Percentiles rank a stretch among this genome's conserved stretches.
These are phyloP conservation scores for Mycena galericulata DNA, from an alignment of 768 basidiomycete species.

Conservation along the genomic window DNA sequence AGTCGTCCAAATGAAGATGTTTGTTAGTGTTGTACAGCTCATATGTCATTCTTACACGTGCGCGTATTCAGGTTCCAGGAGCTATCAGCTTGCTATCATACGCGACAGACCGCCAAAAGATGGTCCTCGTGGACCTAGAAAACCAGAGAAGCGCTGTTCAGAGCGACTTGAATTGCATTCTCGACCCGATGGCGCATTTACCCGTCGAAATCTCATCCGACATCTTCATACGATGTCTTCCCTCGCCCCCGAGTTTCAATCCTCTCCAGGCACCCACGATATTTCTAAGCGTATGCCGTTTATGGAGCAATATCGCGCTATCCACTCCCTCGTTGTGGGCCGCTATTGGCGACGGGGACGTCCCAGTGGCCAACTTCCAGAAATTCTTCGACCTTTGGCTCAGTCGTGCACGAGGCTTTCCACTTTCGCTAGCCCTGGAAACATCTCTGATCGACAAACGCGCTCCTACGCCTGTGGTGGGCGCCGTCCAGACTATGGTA, in stretches of 20 bases:
- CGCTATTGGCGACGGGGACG: neutral
- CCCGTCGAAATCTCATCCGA: slow-evolving; percentile 14
- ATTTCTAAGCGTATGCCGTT: neutral
- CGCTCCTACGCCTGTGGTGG: too few species aligned
- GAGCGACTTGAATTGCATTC: neutral
- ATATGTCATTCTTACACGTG: too few species aligned
- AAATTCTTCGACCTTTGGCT: neutral
- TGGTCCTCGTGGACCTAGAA: neutral
- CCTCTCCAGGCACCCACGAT: neutral
- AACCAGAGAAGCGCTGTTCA: neutral
- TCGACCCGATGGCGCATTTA: slow-evolving; percentile 7
- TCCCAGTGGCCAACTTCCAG: neutral
- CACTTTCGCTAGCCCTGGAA: neutral
- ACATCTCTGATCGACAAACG: too few species aligned
- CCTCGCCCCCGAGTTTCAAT: neutral
- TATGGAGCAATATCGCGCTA: slow-evolving; percentile 5
- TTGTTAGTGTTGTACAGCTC: too few species aligned
- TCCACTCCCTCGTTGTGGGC: neutral
- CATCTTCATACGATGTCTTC: neutral
- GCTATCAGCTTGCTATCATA: too few species aligned
- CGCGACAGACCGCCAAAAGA: neutral
- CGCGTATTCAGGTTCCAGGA: too few species aligned
- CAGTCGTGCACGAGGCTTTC: neutral
- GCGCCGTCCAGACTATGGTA: neutral
- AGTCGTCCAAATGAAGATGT: too few species aligned